Evolutionary conservation across 345 rosid species (phyloP).

Genomic region (Linum trigynum): DNA sequence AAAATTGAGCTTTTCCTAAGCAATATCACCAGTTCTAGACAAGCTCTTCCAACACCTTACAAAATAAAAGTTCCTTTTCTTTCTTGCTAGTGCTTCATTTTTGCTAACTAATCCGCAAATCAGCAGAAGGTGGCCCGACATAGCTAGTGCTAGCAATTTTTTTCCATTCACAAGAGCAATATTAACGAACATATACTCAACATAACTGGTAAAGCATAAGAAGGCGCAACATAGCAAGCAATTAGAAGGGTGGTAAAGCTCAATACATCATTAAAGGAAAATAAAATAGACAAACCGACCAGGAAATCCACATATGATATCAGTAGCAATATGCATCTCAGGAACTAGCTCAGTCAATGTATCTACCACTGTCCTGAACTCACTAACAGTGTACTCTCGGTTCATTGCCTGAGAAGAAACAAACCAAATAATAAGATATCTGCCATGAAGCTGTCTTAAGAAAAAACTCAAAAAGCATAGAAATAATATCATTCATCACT

Average conservation of each 20-base stretch:
- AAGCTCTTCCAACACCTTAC: neutral
- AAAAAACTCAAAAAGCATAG: neutral
- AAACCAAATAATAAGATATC: slow-evolving; percentile 12
- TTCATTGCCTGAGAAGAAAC: slow-evolving; percentile 67
- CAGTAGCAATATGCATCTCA: slow-evolving; percentile 96
- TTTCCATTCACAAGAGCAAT: too few species aligned
- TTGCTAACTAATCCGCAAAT: neutral
- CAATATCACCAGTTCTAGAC: neutral
- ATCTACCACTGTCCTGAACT: slow-evolving; percentile 84
- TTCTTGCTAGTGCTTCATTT: neutral
- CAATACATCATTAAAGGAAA: neutral
- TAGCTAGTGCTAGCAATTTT: too few species aligned
- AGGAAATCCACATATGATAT: slow-evolving; percentile 92
- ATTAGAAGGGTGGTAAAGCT: neutral
- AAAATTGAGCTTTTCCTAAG: neutral
- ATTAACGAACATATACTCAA: too few species aligned
- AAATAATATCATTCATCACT: neutral
- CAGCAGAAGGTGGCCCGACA: neutral
- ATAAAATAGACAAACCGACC: slow-evolving; percentile 36
- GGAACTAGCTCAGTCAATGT: slow-evolving; percentile 87
- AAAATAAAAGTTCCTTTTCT: neutral
- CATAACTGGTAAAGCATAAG: neutral
- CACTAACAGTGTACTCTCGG: slow-evolving; percentile 68
- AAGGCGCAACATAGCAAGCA: neutral
- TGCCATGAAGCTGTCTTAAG: slow-evolving; percentile 1